Conservation (phyloP, 169 alveolate genomes). For the Plasmodium relictum region DNA sequence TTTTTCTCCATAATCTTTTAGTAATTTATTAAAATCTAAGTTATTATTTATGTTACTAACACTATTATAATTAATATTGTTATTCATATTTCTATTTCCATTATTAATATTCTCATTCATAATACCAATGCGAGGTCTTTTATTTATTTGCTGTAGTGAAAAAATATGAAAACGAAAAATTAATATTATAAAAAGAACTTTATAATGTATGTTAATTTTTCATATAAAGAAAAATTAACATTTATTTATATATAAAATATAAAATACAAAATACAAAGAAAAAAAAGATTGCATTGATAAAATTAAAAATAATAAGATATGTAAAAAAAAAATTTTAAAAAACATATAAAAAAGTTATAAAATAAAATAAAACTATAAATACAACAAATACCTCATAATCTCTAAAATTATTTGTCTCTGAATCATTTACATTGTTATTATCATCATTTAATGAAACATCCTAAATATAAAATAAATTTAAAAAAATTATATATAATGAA, state of each 20-base stretch:
- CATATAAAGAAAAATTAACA: too few species aligned
- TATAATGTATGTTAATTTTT: neutral
- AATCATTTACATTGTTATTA: conserved; percentile 13
- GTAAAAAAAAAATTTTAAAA: neutral
- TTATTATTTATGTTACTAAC: conserved; percentile 13
- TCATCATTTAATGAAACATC: conserved; percentile 29
- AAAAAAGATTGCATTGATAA: neutral
- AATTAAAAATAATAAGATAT: neutral
- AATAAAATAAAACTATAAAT: too few species aligned
- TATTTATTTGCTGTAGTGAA: conserved; percentile 34
- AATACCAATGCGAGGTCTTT: conserved; percentile 40
- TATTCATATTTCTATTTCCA: too few species aligned
- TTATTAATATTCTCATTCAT: conserved; percentile 3
- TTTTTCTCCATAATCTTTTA: conserved; percentile 46
- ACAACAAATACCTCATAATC: conserved; percentile 43
- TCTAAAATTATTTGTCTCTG: conserved; percentile 25
- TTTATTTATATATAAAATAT: too few species aligned
- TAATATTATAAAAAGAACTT: neutral
- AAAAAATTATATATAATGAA: neutral
- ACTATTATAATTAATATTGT: neutral
- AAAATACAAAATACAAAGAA: neutral
- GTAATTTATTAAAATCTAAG: conserved; percentile 19
- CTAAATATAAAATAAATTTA: conserved; percentile 4
- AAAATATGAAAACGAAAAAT: neutral
- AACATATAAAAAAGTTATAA: neutral